Percentiles rank a stretch among this genome's conserved stretches.
These are phyloP conservation scores for sorghum (Sorghum bicolor) DNA, from an alignment of 176 grass and related monocot species.

Conservation along the genomic window Sorghum_bicolor_NCBIv3 NC_012870.2:54390001-54390500, in stretches of 20 bases:
- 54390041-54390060: too few species aligned
- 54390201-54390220: too few species aligned
- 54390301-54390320: neutral
- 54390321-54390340: neutral
- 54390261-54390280: neutral
- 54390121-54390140: too few species aligned
- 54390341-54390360: neutral
- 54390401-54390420: neutral
- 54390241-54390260: too few species aligned
- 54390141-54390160: too few species aligned
- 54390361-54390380: neutral
- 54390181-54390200: too few species aligned
- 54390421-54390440: neutral
- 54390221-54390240: too few species aligned
- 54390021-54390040: too few species aligned
- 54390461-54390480: neutral
- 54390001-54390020: neutral
- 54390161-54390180: too few species aligned
- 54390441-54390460: neutral
- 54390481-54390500: neutral
- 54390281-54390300: neutral
- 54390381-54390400: neutral
- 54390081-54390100: too few species aligned
- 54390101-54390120: too few species aligned
- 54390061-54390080: too few species aligned